Evolutionary conservation across 805 yeast genomes (phyloP), one percentile per base, ranked within the genome.

Genomic region (Metschnikowia cerradonensis): DNA sequence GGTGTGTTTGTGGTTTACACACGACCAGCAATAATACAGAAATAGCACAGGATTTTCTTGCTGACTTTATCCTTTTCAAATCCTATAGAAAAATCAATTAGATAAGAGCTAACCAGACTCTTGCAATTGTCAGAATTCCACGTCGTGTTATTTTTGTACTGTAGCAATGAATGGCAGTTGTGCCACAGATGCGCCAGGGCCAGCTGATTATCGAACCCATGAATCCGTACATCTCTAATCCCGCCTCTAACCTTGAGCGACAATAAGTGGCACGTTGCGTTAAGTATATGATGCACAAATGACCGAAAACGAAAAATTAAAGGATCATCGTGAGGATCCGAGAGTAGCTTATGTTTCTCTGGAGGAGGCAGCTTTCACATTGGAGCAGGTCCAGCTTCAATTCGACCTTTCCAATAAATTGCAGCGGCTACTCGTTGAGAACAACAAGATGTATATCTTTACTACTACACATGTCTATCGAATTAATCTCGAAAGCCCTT

Each of bases 361-460:
- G 19, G 62, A 59, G 20, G 48, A 48, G 11, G 71, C 71, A 1
- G 45, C 53, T 5, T 66, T 70, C 47, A 62, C 59, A 6, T 52
- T 73, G 10, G 77, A 73, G 48, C 63, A 64, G 19, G 77, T 73
- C 3, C 76, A 66, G 54, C 65, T 73, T 13, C 77, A 71, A 49
- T 72, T 72, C 53, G 65, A 60, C 20, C 66, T 73, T 34, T 51
- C 56, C 8, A 45, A 64, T 48, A 55, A 60, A 4, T 56, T 73
- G 26, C 55, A 51, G 8, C 48, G 56, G 15, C 54, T 73, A 11
- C 55, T 59, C 17, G 76, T 73, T 4, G 61, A 61, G 42, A 67
- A 62, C 48, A 68, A 72, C 52, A 56, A 58, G 19, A 73, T 73
- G 78, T 68, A 56, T 48, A 52, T 73, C 10, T 42, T 69, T 1